phyloP scores from a whole-genome alignment of 495 filamentous ascomycete genomes.

The Talaromyces nanjingensis region DNA sequence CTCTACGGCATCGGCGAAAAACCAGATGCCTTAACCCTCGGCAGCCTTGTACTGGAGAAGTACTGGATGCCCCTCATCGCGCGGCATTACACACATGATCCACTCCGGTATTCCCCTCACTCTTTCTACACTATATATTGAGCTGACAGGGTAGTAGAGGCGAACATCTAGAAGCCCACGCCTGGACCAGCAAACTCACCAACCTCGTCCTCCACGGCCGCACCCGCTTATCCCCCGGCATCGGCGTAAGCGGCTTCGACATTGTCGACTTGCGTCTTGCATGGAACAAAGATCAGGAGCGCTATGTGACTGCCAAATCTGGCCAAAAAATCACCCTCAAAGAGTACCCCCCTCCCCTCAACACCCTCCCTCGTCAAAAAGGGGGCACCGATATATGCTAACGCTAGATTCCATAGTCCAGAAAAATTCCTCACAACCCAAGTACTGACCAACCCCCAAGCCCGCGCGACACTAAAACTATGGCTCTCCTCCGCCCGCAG shows the following conservation, averaged over 20 bases:
- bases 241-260: conserved; percentile 16
- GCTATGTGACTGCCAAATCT: conserved; percentile 16
- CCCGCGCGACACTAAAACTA: conserved; percentile 18
- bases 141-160: conserved; percentile 7
- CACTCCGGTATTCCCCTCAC: conserved; percentile 11
- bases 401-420: conserved; percentile 8
- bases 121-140: background rate
- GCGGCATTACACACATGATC: conserved; percentile 20
- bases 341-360: conserved; percentile 12
- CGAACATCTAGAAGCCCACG: conserved; percentile 15
- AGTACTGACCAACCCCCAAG: conserved; percentile 14
- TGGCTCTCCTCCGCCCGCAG: conserved; percentile 22
- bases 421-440: conserved; percentile 16
- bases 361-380: too few species aligned
- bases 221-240: conserved; percentile 13
- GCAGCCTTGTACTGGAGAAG: conserved; percentile 20
- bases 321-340: conserved; percentile 16
- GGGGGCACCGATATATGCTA: background rate
- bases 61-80: conserved; percentile 24
- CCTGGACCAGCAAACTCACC: conserved; percentile 13
- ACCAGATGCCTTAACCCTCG: conserved; percentile 21
- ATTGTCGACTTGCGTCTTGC: conserved; percentile 22
- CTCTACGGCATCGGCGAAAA: conserved; percentile 22
- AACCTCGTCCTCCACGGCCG: conserved; percentile 16
- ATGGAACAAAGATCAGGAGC: conserved; percentile 18